Base-by-base conservation (phyloP, 2,329 filamentous ascomycete genomes). In the Exophiala bonariae region DNA sequence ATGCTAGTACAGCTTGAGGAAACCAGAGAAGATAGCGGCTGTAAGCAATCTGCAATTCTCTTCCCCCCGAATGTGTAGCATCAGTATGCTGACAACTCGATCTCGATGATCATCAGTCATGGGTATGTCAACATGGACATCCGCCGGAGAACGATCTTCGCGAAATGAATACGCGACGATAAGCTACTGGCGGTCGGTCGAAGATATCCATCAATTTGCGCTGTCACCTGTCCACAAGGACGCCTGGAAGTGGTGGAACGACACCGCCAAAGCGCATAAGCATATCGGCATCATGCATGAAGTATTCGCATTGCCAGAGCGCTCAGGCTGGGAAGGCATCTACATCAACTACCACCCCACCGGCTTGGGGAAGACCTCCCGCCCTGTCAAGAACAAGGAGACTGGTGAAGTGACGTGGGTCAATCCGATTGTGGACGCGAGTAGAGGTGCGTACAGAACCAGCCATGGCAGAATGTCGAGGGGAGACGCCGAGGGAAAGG, bases 201-300 rank as follows among this genome's bases (percentile, higher is more conserved):
- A 74, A 32, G 69, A 70, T 11, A 58, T 82, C 13, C 72, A 81
- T 58, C 63, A 61, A 13, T 82, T 79, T 52, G 78, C 79, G 1
- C 73, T 79, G 41, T 69, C 68, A 36, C 58, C 66, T 5, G 45
- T 73, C 7, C 80, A 82, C 57, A 68, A 72, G 10, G 60, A 68
- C 30, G 72, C 62, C 0, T 78, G 76, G 77, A 69, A 75, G 37
- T 80, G 73, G 72, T 78, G 72, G 61, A 67, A 70, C 44, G 61
- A 58, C 41, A 60, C 59, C 6, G 47, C 53, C n/a, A 63, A 63
- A 35, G 57, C 68, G 19, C 51, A 64, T 32, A 55, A 59, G 19
- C 67, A 78, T 51, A 56, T 81, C 18, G 70, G 70, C 4, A 74
- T 81, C 53, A 81, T 68, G 50, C 79, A 83, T 58, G 79, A 82